These are phyloP conservation scores for Coemansia aciculifera DNA, from an alignment of 192 early-diverging fungal species.

Conservation along the genomic window DNA sequence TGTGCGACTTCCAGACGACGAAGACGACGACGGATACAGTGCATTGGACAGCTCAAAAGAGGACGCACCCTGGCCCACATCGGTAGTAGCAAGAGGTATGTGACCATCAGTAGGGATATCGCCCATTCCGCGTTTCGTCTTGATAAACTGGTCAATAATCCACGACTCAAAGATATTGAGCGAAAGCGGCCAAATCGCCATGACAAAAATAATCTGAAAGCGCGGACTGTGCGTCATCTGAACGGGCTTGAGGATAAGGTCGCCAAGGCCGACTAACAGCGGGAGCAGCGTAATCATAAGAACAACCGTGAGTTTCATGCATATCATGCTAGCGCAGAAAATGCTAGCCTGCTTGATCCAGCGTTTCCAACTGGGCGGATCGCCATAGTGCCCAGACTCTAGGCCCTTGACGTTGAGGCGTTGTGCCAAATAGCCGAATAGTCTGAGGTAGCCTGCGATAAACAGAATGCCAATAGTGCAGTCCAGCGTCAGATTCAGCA, in stretches of 20 bases:
- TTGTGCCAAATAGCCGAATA: conserved; percentile 26
- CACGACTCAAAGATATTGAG: conserved; percentile 57
- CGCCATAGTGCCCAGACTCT: conserved; percentile 53
- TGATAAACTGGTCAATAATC: conserved; percentile 55
- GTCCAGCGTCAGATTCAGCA: conserved; percentile 53
- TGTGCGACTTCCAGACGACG: conserved; percentile 28
- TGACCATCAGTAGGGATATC: conserved; percentile 21
- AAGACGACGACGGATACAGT: conserved; percentile 6
- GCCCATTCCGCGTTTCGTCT: conserved; percentile 12
- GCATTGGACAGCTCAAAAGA: conserved; percentile 29
- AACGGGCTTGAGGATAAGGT: conserved; percentile 47
- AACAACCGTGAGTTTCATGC: conserved; percentile 54
- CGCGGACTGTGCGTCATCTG: conserved; percentile 38
- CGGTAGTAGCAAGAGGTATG: conserved; percentile 28
- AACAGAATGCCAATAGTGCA: conserved; percentile 50
- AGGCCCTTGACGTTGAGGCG: conserved; percentile 26
- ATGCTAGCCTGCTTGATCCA: conserved; percentile 47
- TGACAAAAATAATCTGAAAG: conserved; percentile 54
- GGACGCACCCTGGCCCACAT: not conserved
- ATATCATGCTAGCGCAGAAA: conserved; percentile 48
- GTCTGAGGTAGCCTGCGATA: conserved; percentile 32
- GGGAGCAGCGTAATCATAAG: conserved; percentile 31
- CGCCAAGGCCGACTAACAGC: conserved; percentile 39
- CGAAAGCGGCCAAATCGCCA: conserved; percentile 52
- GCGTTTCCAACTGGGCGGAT: conserved; percentile 41